These are phyloP conservation scores for Imleria badia DNA, from an alignment of 768 basidiomycete genomes.

Conservation along the genomic window DNA sequence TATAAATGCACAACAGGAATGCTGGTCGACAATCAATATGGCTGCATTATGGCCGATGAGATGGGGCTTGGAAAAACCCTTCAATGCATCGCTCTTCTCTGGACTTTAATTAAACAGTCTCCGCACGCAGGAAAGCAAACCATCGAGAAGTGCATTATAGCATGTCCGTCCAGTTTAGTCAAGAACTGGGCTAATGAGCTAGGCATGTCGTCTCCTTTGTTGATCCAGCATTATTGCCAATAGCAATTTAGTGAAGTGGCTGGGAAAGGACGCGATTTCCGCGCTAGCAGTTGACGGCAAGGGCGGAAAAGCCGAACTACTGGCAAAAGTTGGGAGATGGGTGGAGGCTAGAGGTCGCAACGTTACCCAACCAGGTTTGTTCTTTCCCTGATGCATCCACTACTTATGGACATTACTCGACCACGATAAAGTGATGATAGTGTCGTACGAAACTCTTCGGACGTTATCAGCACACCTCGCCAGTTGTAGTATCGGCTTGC, in stretches of 20 bases:
- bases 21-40: slow-evolving; percentile 86
- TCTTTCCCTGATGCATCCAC: neutral
- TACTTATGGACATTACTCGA: neutral
- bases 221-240: neutral
- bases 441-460: slow-evolving; percentile 95
- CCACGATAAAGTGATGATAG: slow-evolving; percentile 82
- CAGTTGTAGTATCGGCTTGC: slow-evolving; percentile 78
- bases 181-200: slow-evolving; percentile 99
- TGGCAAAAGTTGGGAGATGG: slow-evolving; percentile 85
- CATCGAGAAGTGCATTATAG: slow-evolving; percentile 97
- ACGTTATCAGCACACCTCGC: slow-evolving; percentile 75
- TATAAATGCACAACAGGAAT: slow-evolving; percentile 95
- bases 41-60: slow-evolving; percentile 99
- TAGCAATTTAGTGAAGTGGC: slow-evolving; percentile 77
- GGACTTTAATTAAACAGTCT: slow-evolving; percentile 95
- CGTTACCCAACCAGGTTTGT: slow-evolving; percentile 84
- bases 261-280: slow-evolving; percentile 81
- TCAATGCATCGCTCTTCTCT: slow-evolving; percentile 93
- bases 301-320: slow-evolving; percentile 77
- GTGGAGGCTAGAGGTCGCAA: slow-evolving; percentile 85
- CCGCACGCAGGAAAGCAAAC: slow-evolving; percentile 81
- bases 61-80: slow-evolving; percentile 98
- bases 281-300: slow-evolving; percentile 91
- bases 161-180: slow-evolving; percentile 94
- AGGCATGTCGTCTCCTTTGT: slow-evolving; percentile 46